Evolutionary conservation across 1,139 yeast genomes (phyloP).

Genomic region (Geotrichum australiense): DNA sequence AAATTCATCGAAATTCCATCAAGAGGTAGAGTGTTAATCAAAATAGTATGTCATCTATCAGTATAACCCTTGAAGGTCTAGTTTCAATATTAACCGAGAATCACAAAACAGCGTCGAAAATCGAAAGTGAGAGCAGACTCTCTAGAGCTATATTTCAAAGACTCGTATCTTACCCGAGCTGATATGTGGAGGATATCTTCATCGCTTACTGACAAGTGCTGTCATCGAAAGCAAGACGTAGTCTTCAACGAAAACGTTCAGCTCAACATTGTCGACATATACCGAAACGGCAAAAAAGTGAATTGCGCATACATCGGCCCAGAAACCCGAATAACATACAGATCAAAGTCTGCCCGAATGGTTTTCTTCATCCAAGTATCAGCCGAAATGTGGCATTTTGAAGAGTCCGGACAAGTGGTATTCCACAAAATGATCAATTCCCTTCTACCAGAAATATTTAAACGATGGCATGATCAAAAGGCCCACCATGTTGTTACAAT

Average conservation of each 20-base stretch:
- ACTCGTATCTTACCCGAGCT: conserved; percentile 75
- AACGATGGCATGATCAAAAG: conserved; percentile 76
- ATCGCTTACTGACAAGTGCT: conserved; percentile 53
- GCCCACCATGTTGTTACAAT: conserved; percentile 91
- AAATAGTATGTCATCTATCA: conserved; percentile 35
- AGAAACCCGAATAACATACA: conserved; percentile 69
- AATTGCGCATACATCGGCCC: conserved; percentile 59
- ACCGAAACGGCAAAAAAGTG: conserved; percentile 53
- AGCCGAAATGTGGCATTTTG: conserved; percentile 97
- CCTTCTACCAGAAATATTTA: conserved; percentile 80
- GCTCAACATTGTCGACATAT: conserved; percentile 60
- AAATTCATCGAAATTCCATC: conserved; percentile 58
- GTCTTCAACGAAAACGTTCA: conserved; percentile 57
- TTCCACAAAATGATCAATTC: conserved; percentile 90
- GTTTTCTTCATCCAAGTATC: conserved; percentile 83
- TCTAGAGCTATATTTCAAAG: conserved; percentile 75
- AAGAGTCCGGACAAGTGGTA: conserved; percentile 90
- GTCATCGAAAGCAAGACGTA: conserved; percentile 59
- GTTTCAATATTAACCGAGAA: neutral
- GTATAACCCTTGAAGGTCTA: neutral
- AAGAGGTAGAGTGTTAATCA: conserved; percentile 54
- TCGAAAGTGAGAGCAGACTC: conserved; percentile 63
- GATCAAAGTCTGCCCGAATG: conserved; percentile 85
- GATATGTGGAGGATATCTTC: conserved; percentile 89
- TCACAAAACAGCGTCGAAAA: conserved; percentile 32